These are phyloP conservation scores for Bruguiera parviflora DNA, from an alignment of 345 rosid genomes.

Conservation along the genomic window DNA sequence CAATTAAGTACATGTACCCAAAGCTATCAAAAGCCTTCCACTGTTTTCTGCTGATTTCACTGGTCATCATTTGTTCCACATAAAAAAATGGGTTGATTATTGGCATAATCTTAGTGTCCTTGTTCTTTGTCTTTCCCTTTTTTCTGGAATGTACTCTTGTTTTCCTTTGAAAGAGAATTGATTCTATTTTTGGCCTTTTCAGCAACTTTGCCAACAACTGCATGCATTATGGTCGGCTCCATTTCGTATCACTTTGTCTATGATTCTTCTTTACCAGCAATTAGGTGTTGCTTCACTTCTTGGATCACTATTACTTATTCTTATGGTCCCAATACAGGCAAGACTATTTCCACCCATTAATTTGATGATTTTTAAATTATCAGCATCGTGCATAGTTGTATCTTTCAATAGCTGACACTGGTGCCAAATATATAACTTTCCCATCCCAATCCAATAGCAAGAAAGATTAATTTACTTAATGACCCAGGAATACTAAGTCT, in stretches of 20 bases:
- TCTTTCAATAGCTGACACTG: background rate
- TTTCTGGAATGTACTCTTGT: background rate
- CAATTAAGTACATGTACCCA: too few relatives aligned
- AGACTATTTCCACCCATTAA: background rate
- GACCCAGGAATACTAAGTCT: too few relatives aligned
- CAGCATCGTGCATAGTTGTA: background rate
- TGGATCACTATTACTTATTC: slow-evolving; percentile 22
- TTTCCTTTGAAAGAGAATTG: background rate
- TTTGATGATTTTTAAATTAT: background rate
- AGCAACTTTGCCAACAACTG: slow-evolving; percentile 32
- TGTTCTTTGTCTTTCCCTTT: background rate
- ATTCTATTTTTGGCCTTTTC: background rate
- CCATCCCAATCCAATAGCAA: too few relatives aligned
- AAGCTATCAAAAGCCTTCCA: too few relatives aligned
- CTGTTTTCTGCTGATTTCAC: background rate
- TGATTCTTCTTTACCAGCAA: slow-evolving; percentile 36
- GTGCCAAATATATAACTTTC: background rate
- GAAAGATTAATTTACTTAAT: too few relatives aligned
- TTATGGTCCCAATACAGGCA: slow-evolving; percentile 30
- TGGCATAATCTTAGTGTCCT: background rate
- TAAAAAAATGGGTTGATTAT: background rate
- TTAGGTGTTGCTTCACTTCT: slow-evolving; percentile 33
- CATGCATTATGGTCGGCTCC: slow-evolving; percentile 35
- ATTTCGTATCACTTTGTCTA: slow-evolving; percentile 30
- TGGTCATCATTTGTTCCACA: background rate